A percentile compares a stretch with the other conserved stretches of the same genome.
Evolutionary conservation across 352 stramenopile genomes (phyloP).

Genomic region (Phytopythium helicoides): DNA sequence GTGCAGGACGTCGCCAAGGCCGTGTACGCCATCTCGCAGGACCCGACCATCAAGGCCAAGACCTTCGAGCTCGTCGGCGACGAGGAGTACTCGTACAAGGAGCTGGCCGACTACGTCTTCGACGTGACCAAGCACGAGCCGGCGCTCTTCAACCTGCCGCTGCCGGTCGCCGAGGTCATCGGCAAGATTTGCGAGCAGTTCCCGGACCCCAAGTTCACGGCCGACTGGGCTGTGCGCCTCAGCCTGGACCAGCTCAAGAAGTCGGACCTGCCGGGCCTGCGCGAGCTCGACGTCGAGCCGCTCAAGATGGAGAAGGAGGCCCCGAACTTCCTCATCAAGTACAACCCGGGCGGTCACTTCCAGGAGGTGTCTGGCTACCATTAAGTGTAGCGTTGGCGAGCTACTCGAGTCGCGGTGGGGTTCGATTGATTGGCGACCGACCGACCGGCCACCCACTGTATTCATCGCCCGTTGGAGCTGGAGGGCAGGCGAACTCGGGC

Average conservation of each 20-base stretch:
- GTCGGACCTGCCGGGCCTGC: constrained; percentile 68
- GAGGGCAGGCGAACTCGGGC: too few relatives aligned
- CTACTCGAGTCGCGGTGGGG: background rate
- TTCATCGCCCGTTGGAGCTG: too few relatives aligned
- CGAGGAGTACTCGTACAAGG: constrained; percentile 95
- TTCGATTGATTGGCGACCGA: too few relatives aligned
- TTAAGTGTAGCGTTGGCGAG: constrained; percentile 39
- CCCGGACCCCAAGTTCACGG: constrained; percentile 81
- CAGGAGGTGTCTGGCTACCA: constrained; percentile 88
- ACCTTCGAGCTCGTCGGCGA: constrained; percentile 96
- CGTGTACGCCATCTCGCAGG: constrained; percentile 78
- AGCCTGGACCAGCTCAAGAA: constrained; percentile 84
- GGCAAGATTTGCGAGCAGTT: constrained; percentile 82
- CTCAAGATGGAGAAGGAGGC: constrained; percentile 94
- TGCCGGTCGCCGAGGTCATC: constrained; percentile 71
- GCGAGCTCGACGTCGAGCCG: constrained; percentile 84
- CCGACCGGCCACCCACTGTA: too few relatives aligned
- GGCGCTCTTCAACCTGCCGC: constrained; percentile 78
- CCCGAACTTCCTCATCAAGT: constrained; percentile 95
- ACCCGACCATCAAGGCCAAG: constrained; percentile 88
- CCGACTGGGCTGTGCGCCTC: constrained; percentile 73
- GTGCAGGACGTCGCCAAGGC: constrained; percentile 81
- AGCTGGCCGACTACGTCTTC: constrained; percentile 96
- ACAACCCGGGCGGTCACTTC: constrained; percentile 95
- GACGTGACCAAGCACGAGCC: constrained; percentile 84